These are phyloP conservation scores for Paraconiothyrium brasiliense DNA, from an alignment of 2,329 filamentous ascomycete species.

Conservation along the genomic window DNA sequence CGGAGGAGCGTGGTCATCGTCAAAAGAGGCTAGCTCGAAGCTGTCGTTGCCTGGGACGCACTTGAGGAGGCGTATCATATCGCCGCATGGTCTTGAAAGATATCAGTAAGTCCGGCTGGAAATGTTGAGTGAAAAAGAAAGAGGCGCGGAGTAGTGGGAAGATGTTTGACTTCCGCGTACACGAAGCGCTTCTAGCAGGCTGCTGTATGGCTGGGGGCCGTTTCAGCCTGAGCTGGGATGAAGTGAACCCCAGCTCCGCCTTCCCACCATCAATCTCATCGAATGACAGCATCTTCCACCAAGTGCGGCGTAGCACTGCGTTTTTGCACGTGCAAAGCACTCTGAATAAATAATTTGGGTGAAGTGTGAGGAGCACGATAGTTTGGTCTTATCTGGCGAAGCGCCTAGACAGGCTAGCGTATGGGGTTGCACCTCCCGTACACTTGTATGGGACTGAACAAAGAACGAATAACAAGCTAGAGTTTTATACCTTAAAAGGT, in stretches of 20 bases:
- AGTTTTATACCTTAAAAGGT: background rate
- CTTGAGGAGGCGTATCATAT: conserved; percentile 1
- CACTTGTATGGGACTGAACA: background rate
- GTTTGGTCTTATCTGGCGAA: background rate
- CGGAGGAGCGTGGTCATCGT: conserved; percentile 7
- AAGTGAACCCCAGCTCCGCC: background rate
- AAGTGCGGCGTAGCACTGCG: background rate
- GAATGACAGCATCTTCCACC: background rate
- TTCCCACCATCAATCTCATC: background rate
- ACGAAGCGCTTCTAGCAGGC: background rate
- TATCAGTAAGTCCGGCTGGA: background rate
- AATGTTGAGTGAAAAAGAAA: background rate
- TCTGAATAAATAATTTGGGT: background rate
- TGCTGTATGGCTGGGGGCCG: background rate
- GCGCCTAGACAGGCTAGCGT: background rate
- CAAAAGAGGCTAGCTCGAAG: conserved; percentile 1
- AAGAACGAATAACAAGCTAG: background rate
- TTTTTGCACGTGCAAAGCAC: background rate
- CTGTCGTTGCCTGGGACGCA: background rate
- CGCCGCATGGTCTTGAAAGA: background rate
- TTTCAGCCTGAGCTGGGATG: background rate
- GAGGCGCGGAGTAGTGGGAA: background rate
- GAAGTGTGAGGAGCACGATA: background rate
- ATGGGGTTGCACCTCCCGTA: background rate
- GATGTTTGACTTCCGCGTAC: background rate